Evolutionary conservation across 2,329 filamentous ascomycete genomes (phyloP).

Genomic region (Hymenoscyphus infarciens): DNA sequence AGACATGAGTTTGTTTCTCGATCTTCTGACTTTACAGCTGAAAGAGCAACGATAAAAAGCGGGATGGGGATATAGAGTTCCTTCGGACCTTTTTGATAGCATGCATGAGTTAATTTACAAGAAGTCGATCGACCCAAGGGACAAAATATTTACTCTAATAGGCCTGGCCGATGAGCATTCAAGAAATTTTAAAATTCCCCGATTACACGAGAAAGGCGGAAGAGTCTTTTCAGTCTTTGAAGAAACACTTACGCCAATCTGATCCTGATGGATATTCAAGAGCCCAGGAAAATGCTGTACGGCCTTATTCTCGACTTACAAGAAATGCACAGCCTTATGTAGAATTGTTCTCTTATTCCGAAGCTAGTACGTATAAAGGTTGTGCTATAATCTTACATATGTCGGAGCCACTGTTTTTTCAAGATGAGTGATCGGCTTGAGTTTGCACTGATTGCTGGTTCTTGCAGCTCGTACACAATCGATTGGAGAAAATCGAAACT

Average conservation of each 20-base stretch:
- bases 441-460: too few species aligned
- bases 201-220: background rate
- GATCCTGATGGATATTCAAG: background rate
- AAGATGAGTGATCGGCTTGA: too few species aligned
- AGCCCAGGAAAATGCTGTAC: background rate
- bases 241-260: background rate
- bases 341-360: background rate
- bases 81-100: background rate
- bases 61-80: background rate
- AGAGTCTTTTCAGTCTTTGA: background rate
- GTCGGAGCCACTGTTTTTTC: background rate
- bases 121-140: background rate
- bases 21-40: background rate
- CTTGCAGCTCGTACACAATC: too few species aligned
- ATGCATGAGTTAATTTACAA: background rate
- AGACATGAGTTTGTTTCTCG: background rate
- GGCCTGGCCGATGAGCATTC: background rate
- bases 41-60: background rate
- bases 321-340: background rate
- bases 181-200: background rate
- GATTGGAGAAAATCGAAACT: too few species aligned
- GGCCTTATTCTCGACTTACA: background rate
- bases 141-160: background rate
- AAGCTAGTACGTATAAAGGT: background rate
- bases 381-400: background rate